Base-by-base conservation (phyloP, 352 stramenopile species). In the Pythium scleroteichum region DNA sequence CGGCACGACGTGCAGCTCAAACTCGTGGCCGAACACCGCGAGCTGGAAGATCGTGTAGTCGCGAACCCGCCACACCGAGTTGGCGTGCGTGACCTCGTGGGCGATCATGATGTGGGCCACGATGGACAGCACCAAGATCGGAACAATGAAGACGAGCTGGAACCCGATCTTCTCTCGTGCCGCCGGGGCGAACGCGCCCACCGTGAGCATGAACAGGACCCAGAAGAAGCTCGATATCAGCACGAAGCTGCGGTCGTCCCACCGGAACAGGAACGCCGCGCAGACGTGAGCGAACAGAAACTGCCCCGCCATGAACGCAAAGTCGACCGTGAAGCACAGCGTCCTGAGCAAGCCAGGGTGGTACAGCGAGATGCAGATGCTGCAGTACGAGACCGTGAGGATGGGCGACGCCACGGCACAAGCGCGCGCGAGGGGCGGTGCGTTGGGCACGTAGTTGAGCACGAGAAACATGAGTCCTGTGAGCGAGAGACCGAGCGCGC, bases 321-420 rank as follows among this genome's bases (percentile, higher is more conserved):
- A 68, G 24, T 68, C 61, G 16, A 68, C 47, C 8, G 52, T 62
- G 19, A 24, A 68, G 9, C 52, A 62, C 14, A 68, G 29, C 17
- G 56, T 22, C 52, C 33, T 32, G 20, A 62, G 53, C 20, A 62
- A 32, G 0, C 39, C 45, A 8, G 53, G 61, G 17, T 68, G 61
- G 52, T 62, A 62, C 17, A 62, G 47, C 16, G 50, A 32, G 24
- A 67, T 41, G 45, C 42, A 62, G 6, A 27, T 24, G 0, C 38
- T 10, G 27, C 59, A 67, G 22, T 51, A 67, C 1, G 49, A 6
- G 10, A 35, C 24, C 9, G 51, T 47, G 14, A 60, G 33, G 20
- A 29, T 35, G 1, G 46, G 46, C 14, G 51, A 33, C 35, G 46
- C 51, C 2, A 55, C 19, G 16, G 59, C 59, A 4, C 27, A 17